phyloP scores from a whole-genome alignment of 805 yeast species.

The Wickerhamiella domercqiae region DNA sequence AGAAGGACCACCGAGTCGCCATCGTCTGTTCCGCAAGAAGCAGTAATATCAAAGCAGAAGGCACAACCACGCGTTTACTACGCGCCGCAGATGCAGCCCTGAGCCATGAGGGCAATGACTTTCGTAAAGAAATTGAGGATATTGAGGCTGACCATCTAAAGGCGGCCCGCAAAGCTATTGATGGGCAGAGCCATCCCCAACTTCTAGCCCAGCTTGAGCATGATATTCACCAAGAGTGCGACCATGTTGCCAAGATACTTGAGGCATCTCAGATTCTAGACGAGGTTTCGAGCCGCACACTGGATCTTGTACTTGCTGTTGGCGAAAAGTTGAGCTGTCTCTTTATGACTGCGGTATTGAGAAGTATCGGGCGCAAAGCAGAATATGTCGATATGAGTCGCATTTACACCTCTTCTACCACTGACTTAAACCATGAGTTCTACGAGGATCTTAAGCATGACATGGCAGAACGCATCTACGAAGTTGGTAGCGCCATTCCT shows the following conservation, averaged over 20 bases:
- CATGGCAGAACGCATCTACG: conserved; percentile 33
- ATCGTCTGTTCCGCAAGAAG: conserved; percentile 95
- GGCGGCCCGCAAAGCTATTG: conserved; percentile 49
- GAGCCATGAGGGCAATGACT: conserved; percentile 22
- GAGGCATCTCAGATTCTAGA: conserved; percentile 85
- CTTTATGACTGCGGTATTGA: conserved; percentile 73
- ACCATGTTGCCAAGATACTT: conserved; percentile 49
- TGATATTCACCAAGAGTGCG: conserved; percentile 52
- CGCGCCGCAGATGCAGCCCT: conserved; percentile 56
- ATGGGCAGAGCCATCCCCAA: conserved; percentile 22
- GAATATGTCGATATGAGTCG: conserved; percentile 64
- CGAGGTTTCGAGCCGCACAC: conserved; percentile 75
- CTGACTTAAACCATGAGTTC: conserved; percentile 43
- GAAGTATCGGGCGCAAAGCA: conserved; percentile 68
- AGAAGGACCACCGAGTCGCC: conserved; percentile 49
- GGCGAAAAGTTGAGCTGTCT: conserved; percentile 89
- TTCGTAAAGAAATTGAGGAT: conserved; percentile 40
- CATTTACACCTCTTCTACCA: conserved; percentile 34
- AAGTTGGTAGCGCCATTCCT: conserved; percentile 41
- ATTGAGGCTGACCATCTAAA: conserved; percentile 64
- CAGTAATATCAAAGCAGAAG: conserved; percentile 79
- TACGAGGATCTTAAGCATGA: conserved; percentile 36
- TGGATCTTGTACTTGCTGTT: conserved; percentile 78
- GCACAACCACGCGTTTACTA: conserved; percentile 80
- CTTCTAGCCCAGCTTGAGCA: conserved; percentile 39